Conservation (phyloP, 345 rosid species). For the Anacardium occidentale region DNA sequence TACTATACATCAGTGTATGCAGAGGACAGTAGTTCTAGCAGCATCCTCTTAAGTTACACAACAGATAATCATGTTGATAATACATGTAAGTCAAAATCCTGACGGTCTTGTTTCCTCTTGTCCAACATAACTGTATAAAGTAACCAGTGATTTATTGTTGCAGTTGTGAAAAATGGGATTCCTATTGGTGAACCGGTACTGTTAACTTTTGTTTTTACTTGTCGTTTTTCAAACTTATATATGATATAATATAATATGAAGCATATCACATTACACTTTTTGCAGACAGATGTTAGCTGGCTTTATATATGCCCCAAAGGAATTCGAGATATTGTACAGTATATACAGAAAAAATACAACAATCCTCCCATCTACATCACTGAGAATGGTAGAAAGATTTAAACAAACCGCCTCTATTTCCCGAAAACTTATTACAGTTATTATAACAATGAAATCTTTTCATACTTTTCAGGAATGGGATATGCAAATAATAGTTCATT, state of each 20-base stretch:
- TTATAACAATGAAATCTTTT: too few relatives aligned
- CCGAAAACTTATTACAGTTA: too few relatives aligned
- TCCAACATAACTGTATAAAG: too few relatives aligned
- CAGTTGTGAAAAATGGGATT: conserved; percentile 38
- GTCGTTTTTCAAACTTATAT: not conserved
- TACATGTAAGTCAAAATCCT: conserved; percentile 9
- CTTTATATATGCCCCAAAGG: conserved; percentile 39
- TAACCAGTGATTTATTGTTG: not conserved
- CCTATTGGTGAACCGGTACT: conserved; percentile 39
- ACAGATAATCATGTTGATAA: conserved; percentile 27
- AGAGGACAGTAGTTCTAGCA: conserved; percentile 9
- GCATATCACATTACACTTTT: not conserved
- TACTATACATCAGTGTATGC: conserved; percentile 53
- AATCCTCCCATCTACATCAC: conserved; percentile 36
- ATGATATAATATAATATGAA: not conserved
- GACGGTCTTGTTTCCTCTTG: not conserved
- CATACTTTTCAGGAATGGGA: conserved; percentile 28
- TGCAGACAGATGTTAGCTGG: conserved; percentile 36
- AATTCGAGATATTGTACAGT: conserved; percentile 22
- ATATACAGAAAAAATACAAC: conserved; percentile 28
- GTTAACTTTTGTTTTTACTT: not conserved
- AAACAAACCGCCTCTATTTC: not conserved
- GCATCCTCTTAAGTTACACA: conserved; percentile 25
- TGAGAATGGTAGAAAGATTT: conserved; percentile 38
- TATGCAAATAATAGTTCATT: conserved; percentile 36